A percentile compares a stretch with the other conserved stretches of the same genome.
Conservation (phyloP, 306 rosid genomes). For the Cyclanthera cordifolia region DNA sequence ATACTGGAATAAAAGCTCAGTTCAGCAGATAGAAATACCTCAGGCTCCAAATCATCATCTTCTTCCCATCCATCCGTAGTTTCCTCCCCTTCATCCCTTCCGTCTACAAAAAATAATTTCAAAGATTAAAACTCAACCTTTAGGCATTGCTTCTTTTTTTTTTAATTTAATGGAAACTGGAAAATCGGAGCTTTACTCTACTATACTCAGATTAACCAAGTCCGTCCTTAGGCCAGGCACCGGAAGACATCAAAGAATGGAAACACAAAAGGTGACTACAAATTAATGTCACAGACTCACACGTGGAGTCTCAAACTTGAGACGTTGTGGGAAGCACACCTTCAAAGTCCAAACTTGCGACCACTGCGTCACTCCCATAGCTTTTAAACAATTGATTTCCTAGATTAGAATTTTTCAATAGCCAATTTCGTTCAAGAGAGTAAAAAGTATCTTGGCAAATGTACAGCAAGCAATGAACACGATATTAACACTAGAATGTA, state of each 20-base stretch:
- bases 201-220: no score
- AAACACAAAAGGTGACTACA: no score
- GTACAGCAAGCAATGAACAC: background rate
- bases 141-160: no score
- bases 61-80: constrained; percentile 31
- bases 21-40: constrained; percentile 27
- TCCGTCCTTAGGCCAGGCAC: no score
- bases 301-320: no score
- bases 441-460: background rate
- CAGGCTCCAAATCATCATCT: constrained; percentile 44
- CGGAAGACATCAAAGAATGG: no score
- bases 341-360: no score
- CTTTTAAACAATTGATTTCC: background rate
- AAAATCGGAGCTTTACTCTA: no score
- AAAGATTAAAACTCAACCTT: constrained; percentile 11
- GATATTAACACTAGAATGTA: background rate
- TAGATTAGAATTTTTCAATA: background rate
- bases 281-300: no score
- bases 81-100: constrained; percentile 32
- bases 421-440: background rate
- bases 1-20: constrained; percentile 13
- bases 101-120: constrained; percentile 26
- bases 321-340: no score
- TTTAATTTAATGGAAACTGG: no score
- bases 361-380: no score